Evolutionary conservation across 1,139 yeast genomes (phyloP), one percentile per base, ranked within the genome.

Genomic region (Yamadazyma sp.): DNA sequence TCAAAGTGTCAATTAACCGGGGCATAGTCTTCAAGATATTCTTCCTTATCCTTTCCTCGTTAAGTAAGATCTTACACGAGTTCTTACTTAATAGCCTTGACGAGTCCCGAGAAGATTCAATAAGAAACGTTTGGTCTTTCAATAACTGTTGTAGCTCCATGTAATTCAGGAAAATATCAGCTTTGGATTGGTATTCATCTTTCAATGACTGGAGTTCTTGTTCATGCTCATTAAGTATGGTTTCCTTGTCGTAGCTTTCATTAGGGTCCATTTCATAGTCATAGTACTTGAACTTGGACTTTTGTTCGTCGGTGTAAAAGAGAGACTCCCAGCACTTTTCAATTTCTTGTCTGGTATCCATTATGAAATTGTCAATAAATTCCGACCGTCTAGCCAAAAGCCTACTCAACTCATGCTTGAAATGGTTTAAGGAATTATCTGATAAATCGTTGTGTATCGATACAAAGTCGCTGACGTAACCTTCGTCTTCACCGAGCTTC

Each of bases 31-130:
- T 80, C 21, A 78, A 66, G 5, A 90, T 69, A 40, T 76, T 74
- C 50, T 84, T 83, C 38, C 97, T 69, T 31, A 80, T 70, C 52
- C 76, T 82, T 53, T 89, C 96, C 57, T 92, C 97, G 44, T 84
- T 76, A 43, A 86, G 70, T 39, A 90, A 64, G 20, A 89, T 82
- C 44, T 82, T 82, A 48, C 94, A 90, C 3, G 92, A 85, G 46
- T 88, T 82, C 51, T 86, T 78, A 44, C 86, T 77, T 37, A 86
- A 64, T 30, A 90, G 67, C 44, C 97, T 71, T 0, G 94, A 81
- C 0, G 96, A 82, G 55, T 92, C 95, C 50, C 80, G 83, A 1
- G 86, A 76, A 4, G 94, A 80, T 46, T 80, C 83, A 33, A 73
- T 80, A 29, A 92, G 68, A 36, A 78, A 78, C 4, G 60, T 54